phyloP scores from a whole-genome alignment of 1,139 yeast species.

The Magnusiomyces suaveolens region DNA sequence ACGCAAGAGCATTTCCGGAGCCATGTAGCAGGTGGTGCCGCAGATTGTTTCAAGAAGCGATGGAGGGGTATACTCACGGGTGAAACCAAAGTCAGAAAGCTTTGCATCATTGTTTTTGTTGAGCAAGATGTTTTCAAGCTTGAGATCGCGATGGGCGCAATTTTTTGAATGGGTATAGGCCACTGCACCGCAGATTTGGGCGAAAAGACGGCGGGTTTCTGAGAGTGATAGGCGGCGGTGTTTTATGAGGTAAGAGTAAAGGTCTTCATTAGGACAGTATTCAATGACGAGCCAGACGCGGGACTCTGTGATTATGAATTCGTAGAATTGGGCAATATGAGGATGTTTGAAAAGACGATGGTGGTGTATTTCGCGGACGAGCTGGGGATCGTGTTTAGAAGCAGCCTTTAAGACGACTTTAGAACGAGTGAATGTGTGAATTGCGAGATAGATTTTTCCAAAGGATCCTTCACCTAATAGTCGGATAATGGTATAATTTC shows the following conservation, averaged over 20 bases:
- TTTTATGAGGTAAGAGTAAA: slow-evolving; percentile 60
- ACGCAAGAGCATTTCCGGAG: slow-evolving; percentile 73
- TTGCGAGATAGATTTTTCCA: slow-evolving; percentile 83
- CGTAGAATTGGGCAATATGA: slow-evolving; percentile 75
- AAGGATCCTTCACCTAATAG: slow-evolving; percentile 82
- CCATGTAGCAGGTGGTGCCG: slow-evolving; percentile 95
- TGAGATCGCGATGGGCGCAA: slow-evolving; percentile 83
- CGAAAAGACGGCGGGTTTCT: slow-evolving; percentile 53
- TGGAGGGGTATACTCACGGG: slow-evolving; percentile 59
- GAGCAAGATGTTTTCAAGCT: slow-evolving; percentile 72
- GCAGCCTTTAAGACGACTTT: slow-evolving; percentile 83
- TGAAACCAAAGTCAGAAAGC: slow-evolving; percentile 88
- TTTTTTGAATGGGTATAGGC: slow-evolving; percentile 74
- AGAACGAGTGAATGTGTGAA: slow-evolving; percentile 59
- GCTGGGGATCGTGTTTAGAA: slow-evolving; percentile 68
- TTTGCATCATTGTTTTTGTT: slow-evolving; percentile 64
- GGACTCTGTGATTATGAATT: slow-evolving; percentile 70
- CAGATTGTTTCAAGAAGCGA: slow-evolving; percentile 72
- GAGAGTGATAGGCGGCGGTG: slow-evolving; percentile 39
- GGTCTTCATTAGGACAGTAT: slow-evolving; percentile 77
- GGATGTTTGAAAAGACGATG: slow-evolving; percentile 78
- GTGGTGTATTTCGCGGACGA: slow-evolving; percentile 87
- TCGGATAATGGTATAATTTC: slow-evolving; percentile 60
- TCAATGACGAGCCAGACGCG: slow-evolving; percentile 83
- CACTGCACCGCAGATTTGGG: slow-evolving; percentile 75